Evolutionary conservation across 305 asterid species (phyloP), one percentile per base, ranked within the genome.

Genomic region (Fraxinus floribunda): DNA sequence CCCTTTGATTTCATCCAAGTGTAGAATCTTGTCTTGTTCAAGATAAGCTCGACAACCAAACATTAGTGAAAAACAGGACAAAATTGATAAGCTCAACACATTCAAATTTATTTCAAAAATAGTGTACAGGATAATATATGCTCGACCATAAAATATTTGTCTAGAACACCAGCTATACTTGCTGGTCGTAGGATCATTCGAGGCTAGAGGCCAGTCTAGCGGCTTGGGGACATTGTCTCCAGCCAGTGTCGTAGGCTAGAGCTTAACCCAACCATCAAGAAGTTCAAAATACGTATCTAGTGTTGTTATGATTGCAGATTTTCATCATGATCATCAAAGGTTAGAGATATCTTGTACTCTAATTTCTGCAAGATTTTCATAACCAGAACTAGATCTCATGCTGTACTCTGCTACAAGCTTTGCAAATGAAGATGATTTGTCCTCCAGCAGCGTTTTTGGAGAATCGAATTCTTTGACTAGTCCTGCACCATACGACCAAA

Each of bases 371-470:
- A 86, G 87, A 84, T 88, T 88, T 66, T 86, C 91, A 52, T 52
- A 52, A 84, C 88, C 89, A 74, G 92, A 88, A 86, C 85, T 91
- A 68, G 99, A 93, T 84, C 99, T 89, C 91, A 90, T 89, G 88
- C 94, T 90, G 88, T 95, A 95, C 81, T 95, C 97, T 11, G 97
- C 97, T 0, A 94, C 98, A 10, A 95, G 97, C 92, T 91, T 93
- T 24, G 99, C 81, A 68, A 94, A 95, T 9, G 81, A 83, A 44
- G 97, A 93, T 1, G 94, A 86, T 81, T 87, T 89, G 35, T 93
- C 86, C 85, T 90, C 93, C 80, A 95, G 82, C 90, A 95, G 78
- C 87, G 85, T 95, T 62, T 83, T 85, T 0, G 99, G 98, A 46
- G 97, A 18, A 66, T 90, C 93, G 1, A 91, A 89, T 86, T 95